Evolutionary conservation across 768 basidiomycete genomes (phyloP).

Genomic region (Psilocybe tampanensis): DNA sequence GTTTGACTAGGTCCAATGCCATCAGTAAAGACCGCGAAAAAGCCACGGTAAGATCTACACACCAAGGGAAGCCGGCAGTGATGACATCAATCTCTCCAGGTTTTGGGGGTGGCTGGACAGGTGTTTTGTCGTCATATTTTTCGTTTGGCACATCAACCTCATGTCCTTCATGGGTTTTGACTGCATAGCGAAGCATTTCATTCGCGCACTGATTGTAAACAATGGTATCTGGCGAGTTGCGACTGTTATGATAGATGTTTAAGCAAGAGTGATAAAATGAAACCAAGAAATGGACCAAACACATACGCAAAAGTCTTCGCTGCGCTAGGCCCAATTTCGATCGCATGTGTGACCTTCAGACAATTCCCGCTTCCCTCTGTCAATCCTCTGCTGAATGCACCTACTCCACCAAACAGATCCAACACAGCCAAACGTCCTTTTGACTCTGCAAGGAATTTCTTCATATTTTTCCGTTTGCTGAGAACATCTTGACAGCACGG

Average conservation of each 20-base stretch:
- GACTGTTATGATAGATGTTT: constrained; percentile 32
- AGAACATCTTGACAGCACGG: constrained; percentile 42
- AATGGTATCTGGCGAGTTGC: constrained; percentile 51
- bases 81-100: constrained; percentile 63
- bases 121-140: constrained; percentile 35
- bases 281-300: neutral
- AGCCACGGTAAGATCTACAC: constrained; percentile 4
- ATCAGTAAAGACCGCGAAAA: neutral
- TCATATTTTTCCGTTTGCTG: constrained; percentile 26
- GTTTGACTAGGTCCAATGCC: constrained; percentile 55
- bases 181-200: constrained; percentile 54
- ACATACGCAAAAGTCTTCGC: constrained; percentile 63
- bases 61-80: constrained; percentile 80
- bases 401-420: constrained; percentile 55
- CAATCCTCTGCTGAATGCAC: constrained; percentile 66
- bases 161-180: constrained; percentile 52
- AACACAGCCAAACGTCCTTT: constrained; percentile 31
- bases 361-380: constrained; percentile 50
- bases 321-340: constrained; percentile 80
- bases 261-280: neutral
- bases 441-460: constrained; percentile 35
- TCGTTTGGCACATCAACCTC: constrained; percentile 40
- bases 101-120: constrained; percentile 47
- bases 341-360: constrained; percentile 60
- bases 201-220: constrained; percentile 80